Evolutionary conservation across 1,284 basidiomycete genomes (phyloP).

Genomic region (Trichosporon coremiiforme): DNA sequence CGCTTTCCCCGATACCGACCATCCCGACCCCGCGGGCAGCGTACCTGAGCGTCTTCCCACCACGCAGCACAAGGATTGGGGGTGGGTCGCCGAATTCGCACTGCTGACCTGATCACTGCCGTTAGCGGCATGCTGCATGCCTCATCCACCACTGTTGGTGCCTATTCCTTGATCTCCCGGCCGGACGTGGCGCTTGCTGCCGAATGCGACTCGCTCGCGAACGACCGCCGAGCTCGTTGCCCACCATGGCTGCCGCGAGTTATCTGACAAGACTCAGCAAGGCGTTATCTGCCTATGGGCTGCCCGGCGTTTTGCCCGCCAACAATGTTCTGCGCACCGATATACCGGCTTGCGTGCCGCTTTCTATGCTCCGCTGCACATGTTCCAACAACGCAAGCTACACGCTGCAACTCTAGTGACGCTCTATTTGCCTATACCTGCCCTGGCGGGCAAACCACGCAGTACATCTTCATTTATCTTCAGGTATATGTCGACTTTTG

Average conservation of each 20-base stretch:
- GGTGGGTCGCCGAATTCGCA: neutral
- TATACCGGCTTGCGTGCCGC: neutral
- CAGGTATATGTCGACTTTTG: constrained; percentile 1
- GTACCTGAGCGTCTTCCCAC: no score
- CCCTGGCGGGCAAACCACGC: neutral
- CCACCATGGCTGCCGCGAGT: no score
- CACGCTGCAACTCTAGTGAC: no score
- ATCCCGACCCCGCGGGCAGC: no score
- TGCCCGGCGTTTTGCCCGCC: neutral
- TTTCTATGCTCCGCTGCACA: neutral
- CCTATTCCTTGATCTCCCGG: no score
- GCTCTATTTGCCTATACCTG: neutral
- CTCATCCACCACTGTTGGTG: no score
- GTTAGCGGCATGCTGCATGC: no score
- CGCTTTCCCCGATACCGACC: neutral
- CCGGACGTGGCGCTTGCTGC: no score
- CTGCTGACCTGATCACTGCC: no score
- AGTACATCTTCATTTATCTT: constrained; percentile 10
- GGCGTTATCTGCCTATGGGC: neutral
- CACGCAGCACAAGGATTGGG: no score
- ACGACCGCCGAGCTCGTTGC: neutral
- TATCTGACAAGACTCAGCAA: neutral
- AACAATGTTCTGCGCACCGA: neutral
- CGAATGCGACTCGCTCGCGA: neutral
- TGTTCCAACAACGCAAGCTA: no score